Base-by-base conservation (phyloP, 352 stramenopile genomes). In the Pilasporangium apinafurcum region DNA sequence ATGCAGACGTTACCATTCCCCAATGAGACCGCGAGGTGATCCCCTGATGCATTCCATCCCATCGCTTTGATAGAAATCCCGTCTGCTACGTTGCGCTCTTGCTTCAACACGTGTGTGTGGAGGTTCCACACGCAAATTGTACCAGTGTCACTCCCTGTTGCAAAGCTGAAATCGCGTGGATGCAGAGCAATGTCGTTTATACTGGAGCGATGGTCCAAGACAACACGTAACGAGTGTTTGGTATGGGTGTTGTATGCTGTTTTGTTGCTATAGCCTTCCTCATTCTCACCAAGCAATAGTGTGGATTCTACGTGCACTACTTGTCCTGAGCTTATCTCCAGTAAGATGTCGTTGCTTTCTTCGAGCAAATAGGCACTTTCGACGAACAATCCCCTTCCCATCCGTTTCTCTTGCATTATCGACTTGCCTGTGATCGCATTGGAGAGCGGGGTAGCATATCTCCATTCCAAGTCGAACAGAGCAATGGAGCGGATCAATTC, bases 11-110 rank as follows among this genome's bases (percentile, higher is more conserved):
- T 56, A 0, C 76, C 72, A 25, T 66, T 52, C 0, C 39, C 38
- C 6, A 81, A 48, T 7, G 73, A 85, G 5, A 70, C 59, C 6
- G 70, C 70, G 3, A 86, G 35, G 21, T 58, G 56, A 13, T 65
- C 62, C 0, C 58, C 49, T 1, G 44, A 40, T 1, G 44, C 27
- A 46, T 65, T 77, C 68, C 73, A 88, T 9, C 58, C 54, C 13
- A 86, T n/a, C 1, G 65, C 50, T 9, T 53, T 38, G 7, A 67
- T 54, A 8, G 45, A 12, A 26, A 10, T 14, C 16, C 37, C 16
- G 30, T 34, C 49, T 13, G 41, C 28, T 24, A 63, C 40, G 30
- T 43, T 17, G 14, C 58, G 50, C 27, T 66, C 47, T 3, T 65
- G 31, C 3, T 37, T 29, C 10, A 68, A 27, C 17, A 46, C 29